phyloP scores from a whole-genome alignment of 495 filamentous ascomycete species.

The Friedmanniomyces simplex region DNA sequence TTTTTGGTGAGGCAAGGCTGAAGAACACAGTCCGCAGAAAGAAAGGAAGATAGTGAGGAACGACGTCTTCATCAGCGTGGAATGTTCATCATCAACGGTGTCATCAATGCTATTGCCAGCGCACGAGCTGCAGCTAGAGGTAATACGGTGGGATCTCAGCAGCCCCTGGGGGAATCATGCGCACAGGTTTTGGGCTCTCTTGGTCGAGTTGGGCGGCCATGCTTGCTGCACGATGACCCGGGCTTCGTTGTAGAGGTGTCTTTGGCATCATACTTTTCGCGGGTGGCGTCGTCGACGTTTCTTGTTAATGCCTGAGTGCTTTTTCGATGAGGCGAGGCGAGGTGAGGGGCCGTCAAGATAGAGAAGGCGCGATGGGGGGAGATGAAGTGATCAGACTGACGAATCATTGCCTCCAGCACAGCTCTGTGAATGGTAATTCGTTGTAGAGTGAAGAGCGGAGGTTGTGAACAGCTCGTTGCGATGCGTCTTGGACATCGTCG shows the following conservation, averaged over 20 bases:
- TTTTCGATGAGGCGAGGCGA: too few species aligned
- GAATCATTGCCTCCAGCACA: background rate
- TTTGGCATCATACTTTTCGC: too few species aligned
- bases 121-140: constrained; percentile 13
- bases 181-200: background rate
- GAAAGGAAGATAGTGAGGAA: too few species aligned
- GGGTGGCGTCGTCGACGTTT: background rate
- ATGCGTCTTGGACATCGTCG: too few species aligned
- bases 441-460: too few species aligned
- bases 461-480: too few species aligned
- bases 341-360: too few species aligned
- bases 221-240: constrained; percentile 5
- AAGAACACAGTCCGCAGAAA: too few species aligned
- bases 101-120: constrained; percentile 8
- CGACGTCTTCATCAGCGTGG: too few species aligned
- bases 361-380: background rate
- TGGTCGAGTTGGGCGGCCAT: constrained; percentile 7
- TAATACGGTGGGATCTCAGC: background rate
- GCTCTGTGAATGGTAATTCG: too few species aligned
- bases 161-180: background rate
- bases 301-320: background rate
- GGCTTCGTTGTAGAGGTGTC: background rate
- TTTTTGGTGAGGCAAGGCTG: background rate
- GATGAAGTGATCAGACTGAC: background rate
- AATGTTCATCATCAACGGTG: background rate